Percentiles rank a stretch among this genome's conserved stretches.
phyloP scores from a whole-genome alignment of 441 rosid genomes.

The Populus trichocarpa region DNA sequence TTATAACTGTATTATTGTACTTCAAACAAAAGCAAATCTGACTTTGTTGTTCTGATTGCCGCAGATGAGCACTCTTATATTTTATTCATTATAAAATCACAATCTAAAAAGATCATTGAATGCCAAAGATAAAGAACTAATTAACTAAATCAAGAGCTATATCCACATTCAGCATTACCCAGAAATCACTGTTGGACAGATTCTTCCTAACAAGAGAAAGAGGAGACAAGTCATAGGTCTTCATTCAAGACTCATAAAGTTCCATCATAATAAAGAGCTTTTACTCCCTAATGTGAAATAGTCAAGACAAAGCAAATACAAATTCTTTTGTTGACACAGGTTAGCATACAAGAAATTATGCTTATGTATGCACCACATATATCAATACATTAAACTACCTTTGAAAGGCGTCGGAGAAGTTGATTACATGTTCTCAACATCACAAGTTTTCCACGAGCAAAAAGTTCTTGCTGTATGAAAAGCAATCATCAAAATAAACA shows the following conservation, averaged over 20 bases:
- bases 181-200: neutral
- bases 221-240: neutral
- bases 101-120: neutral
- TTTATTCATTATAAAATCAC: neutral
- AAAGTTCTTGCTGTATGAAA: constrained; percentile 82
- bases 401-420: constrained; percentile 96
- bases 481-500: constrained; percentile 5
- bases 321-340: neutral
- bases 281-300: neutral
- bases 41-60: neutral
- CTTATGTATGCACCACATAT: neutral
- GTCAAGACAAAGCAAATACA: neutral
- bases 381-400: constrained; percentile 38
- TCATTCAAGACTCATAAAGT: neutral
- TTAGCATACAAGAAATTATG: neutral
- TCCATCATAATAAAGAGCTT: neutral
- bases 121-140: neutral
- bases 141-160: neutral
- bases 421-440: constrained; percentile 99
- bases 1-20: neutral
- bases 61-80: neutral
- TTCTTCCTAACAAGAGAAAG: neutral
- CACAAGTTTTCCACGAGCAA: constrained; percentile 98
- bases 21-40: neutral
- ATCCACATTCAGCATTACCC: neutral